Percentiles rank a stretch among this genome's conserved stretches.
Conservation (phyloP, 768 basidiomycete genomes). For the Suillus discolor region DNA sequence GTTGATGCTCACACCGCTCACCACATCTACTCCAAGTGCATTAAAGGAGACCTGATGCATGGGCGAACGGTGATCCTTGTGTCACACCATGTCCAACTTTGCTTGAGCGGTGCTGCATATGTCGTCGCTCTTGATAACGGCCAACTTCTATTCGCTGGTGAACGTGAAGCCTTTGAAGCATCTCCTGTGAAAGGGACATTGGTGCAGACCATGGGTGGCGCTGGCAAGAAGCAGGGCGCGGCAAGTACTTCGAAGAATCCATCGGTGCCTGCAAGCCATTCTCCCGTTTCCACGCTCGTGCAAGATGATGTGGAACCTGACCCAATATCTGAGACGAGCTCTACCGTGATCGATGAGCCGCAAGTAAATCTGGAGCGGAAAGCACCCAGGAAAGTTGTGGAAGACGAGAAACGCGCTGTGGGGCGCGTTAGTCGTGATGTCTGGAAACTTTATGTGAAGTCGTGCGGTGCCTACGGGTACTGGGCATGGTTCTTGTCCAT, state of each 20-base stretch:
- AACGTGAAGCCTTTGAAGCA: constrained; percentile 59
- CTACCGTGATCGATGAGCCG: constrained; percentile 42
- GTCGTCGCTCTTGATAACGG: constrained; percentile 78
- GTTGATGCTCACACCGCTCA: constrained; percentile 89
- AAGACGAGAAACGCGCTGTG: constrained; percentile 80
- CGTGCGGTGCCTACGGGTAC: constrained; percentile 51
- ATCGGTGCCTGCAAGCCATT: constrained; percentile 13
- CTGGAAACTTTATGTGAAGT: constrained; percentile 61
- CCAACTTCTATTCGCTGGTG: constrained; percentile 74
- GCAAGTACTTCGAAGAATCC: constrained; percentile 13
- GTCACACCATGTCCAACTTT: constrained; percentile 93
- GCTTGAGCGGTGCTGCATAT: constrained; percentile 76
- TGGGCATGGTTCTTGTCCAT: constrained; percentile 60
- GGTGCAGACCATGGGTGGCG: constrained; percentile 55
- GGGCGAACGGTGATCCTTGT: constrained; percentile 86
- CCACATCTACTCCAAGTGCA: constrained; percentile 78
- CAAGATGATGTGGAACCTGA: constrained; percentile 17
- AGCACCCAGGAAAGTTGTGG: constrained; percentile 77
- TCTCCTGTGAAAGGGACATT: constrained; percentile 69
- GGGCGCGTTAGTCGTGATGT: constrained; percentile 69
- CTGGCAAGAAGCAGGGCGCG: constrained; percentile 45
- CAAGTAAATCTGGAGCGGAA: constrained; percentile 44
- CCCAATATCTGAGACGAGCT: constrained; percentile 43
- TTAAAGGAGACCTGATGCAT: constrained; percentile 76
- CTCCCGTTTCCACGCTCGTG: constrained; percentile 23